Evolutionary conservation across 2,329 filamentous ascomycete genomes (phyloP), one percentile per base, ranked within the genome.

Genomic region (Kalaharituber pfeilii): DNA sequence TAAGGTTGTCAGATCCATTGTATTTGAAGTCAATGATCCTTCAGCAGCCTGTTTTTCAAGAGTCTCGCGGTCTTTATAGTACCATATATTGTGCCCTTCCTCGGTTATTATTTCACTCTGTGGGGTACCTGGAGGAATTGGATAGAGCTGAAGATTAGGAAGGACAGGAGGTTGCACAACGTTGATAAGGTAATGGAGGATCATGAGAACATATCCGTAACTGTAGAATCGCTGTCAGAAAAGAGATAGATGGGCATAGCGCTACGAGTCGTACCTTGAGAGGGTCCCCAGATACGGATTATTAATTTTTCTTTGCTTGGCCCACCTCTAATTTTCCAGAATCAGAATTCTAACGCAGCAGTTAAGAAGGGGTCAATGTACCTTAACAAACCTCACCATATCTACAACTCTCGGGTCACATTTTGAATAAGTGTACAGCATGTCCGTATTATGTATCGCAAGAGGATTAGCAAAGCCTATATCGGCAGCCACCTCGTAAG

Each of bases 161-260:
- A 86, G 80, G 18, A 95, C 83, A 53, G 86, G 86, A 0, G 88
- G 87, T 49, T 78, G 73, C 1, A 77, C 83, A 52, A 94, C 68
- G 62, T 94, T 94, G 64, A 91, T 79, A 26, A 94, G 76, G 65
- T 89, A 94, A 68, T 95, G 88, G 15, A 94, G 71, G 3, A 93
- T 80, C 87, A 95, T 94, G 36, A 94, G 71, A 4, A 91, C 86
- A 67, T 89, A 95, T 50, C 88, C 87, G 64, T 94, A 94, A 60
- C 62, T 63, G 36, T 2, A 47, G 18, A 11, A 47, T 47, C 25
- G 11, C 25, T 47, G 18, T 47, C 42, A 47, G 11, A 20, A 22
- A 9, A 47, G n/a, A n/a, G n/a, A n/a, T n/a, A n/a, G n/a, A n/a
- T n/a, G n/a, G n/a, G n/a, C n/a, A n/a, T n/a, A n/a, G n/a, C n/a